phyloP scores from a whole-genome alignment of 2,329 filamentous ascomycete genomes.

The Calonectria pteridis region DNA sequence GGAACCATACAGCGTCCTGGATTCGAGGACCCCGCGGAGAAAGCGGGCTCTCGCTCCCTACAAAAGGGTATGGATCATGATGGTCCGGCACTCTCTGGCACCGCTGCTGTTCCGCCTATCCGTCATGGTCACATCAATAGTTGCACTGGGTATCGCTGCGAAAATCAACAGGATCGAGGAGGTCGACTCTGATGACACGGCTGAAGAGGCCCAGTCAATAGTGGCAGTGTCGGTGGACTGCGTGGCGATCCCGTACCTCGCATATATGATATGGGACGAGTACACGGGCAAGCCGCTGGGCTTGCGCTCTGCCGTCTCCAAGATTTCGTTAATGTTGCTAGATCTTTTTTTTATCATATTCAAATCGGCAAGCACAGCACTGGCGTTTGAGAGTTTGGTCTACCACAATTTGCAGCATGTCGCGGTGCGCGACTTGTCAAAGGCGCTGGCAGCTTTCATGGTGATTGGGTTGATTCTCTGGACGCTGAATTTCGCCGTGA shows the following conservation, averaged over 20 bases:
- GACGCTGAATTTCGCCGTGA: conserved; percentile 90
- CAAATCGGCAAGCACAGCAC: conserved; percentile 90
- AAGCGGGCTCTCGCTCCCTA: conserved; percentile 51
- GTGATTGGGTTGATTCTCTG: conserved; percentile 88
- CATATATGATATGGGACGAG: conserved; percentile 96
- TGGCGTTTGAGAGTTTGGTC: conserved; percentile 89
- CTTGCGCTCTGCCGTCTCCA: conserved; percentile 83
- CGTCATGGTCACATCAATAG: conserved; percentile 84
- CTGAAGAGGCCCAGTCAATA: conserved; percentile 80
- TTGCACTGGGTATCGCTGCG: conserved; percentile 83
- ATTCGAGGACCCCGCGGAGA: conserved; percentile 45
- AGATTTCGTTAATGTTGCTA: conserved; percentile 89
- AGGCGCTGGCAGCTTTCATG: conserved; percentile 82
- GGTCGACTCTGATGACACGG: conserved; percentile 53
- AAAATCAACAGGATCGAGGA: conserved; percentile 77
- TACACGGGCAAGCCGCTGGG: conserved; percentile 95
- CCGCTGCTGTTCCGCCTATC: conserved; percentile 86
- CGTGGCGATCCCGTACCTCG: conserved; percentile 88
- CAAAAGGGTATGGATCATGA: conserved; percentile 73
- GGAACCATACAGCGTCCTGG: conserved; percentile 47
- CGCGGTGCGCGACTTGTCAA: conserved; percentile 66
- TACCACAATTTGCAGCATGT: conserved; percentile 57
- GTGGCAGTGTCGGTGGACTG: conserved; percentile 93
- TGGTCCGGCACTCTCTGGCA: conserved; percentile 86
- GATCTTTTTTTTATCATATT: conserved; percentile 98